A percentile compares a stretch with the other conserved stretches of the same genome.
Conservation (phyloP, 2,329 filamentous ascomycete species). For the Scorias spongiosa region DNA sequence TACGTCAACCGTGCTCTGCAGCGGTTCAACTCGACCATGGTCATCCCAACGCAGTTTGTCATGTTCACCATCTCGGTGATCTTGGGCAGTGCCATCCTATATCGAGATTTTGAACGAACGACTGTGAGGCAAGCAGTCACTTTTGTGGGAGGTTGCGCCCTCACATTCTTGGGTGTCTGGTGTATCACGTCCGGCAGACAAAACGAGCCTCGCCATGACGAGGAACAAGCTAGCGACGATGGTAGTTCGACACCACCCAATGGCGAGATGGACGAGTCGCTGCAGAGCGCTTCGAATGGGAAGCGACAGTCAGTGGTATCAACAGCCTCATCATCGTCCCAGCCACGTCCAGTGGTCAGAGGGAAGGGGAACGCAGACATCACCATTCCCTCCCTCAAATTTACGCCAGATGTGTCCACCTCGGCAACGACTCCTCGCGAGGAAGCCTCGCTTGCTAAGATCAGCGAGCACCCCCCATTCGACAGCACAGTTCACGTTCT, state of each 20-base stretch:
- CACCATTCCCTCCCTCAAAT: conserved; percentile 8
- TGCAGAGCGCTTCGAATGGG: not conserved
- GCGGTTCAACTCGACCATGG: conserved; percentile 90
- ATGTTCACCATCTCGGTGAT: conserved; percentile 94
- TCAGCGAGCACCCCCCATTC: conserved; percentile 2
- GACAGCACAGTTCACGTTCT: conserved; percentile 4
- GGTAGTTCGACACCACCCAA: too few species aligned
- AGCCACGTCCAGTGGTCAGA: not conserved
- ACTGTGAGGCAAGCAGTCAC: conserved; percentile 58
- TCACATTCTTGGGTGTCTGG: conserved; percentile 96
- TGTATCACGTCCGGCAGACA: conserved; percentile 79
- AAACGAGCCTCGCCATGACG: conserved; percentile 34
- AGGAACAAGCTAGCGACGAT: conserved; percentile 9
- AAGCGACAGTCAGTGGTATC: not conserved
- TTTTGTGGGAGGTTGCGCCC: conserved; percentile 75
- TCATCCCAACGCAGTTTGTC: conserved; percentile 96
- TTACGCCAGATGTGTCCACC: conserved; percentile 6
- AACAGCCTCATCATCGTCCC: not conserved
- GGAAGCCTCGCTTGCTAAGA: conserved; percentile 1
- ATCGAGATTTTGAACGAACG: conserved; percentile 84
- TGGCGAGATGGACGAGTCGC: too few species aligned
- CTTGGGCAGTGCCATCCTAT: conserved; percentile 79
- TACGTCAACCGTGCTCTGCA: conserved; percentile 87
- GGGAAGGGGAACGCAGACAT: conserved; percentile 1
- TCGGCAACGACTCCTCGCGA: not conserved